These are phyloP conservation scores for Fusarium devonianum DNA, from an alignment of 2,329 filamentous ascomycete genomes.

Conservation along the genomic window DNA sequence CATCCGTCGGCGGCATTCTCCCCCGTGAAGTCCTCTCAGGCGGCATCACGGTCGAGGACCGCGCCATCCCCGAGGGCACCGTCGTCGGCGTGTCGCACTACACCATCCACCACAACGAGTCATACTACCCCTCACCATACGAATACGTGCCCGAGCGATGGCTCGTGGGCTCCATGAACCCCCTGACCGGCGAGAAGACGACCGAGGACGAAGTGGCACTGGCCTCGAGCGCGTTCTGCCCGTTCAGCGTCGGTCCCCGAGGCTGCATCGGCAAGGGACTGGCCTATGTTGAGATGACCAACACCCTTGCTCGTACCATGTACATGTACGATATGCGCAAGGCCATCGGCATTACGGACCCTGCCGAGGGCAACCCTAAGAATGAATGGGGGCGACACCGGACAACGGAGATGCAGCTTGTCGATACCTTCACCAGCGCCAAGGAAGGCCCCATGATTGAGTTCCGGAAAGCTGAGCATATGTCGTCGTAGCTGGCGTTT, in stretches of 20 bases:
- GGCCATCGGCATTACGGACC: conserved; percentile 57
- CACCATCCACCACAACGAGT: conserved; percentile 70
- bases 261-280: conserved; percentile 77
- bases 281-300: conserved; percentile 72
- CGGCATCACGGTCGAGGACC: conserved; percentile 62
- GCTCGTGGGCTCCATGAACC: conserved; percentile 58
- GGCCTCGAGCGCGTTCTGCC: conserved; percentile 75
- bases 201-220: conserved; percentile 59
- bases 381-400: conserved; percentile 63
- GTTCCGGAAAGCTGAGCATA: conserved; percentile 52
- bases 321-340: conserved; percentile 67
- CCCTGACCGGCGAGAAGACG: conserved; percentile 47
- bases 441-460: conserved; percentile 76
- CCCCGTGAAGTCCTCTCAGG: conserved; percentile 66
- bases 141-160: conserved; percentile 70
- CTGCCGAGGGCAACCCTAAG: conserved; percentile 58
- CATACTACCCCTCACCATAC: conserved; percentile 67
- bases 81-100: conserved; percentile 72
- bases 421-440: conserved; percentile 75
- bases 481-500: conserved; percentile 7
- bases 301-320: conserved; percentile 67
- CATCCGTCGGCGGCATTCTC: conserved; percentile 66
- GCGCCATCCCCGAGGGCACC: conserved; percentile 63
- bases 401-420: conserved; percentile 70
- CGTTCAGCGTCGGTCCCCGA: conserved; percentile 73